Evolutionary conservation across 2,329 filamentous ascomycete genomes (phyloP), one percentile per base, ranked within the genome.

Genomic region (Fusarium verticillioides): DNA sequence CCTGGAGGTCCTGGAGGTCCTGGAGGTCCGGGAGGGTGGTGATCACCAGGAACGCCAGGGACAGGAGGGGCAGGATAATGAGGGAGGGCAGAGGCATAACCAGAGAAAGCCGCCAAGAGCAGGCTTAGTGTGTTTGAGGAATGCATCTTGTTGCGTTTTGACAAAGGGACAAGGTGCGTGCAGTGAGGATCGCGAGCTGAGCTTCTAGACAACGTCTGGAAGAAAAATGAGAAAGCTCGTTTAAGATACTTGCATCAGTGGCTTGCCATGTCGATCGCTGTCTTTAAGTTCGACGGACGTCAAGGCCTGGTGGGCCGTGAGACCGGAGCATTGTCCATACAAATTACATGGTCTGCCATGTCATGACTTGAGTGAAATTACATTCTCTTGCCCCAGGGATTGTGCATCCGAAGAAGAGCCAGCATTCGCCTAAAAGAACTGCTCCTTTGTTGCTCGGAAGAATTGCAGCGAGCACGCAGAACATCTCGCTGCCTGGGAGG

Each of bases 81-180:
- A 5, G 69, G 44, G 11, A 60, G 42, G 34, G 43, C 44, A n/a
- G 56, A 58, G 19, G 71, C 52, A 26, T 71, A 19, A 43, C 63
- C 60, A 36, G 74, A 42, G 16, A 73, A 56, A 23, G 63, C 46
- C 42, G 69, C 66, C 47, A 76, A 46, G 46, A 76, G 42, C 26
- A 75, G 44, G 40, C 53, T 75, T 54, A 69, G 53, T 36, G 53
- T 60, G 60, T 65, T 61, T 30, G 63, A 52, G n/a, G 49, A 66
- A 58, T 56, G 46, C 74, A 76, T 76, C 46, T 62, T 50, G 50
- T 23, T 13, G 23, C 39, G 30, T 46, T n/a, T 26, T 60, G 44
- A 28, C 32, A 49, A 32, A 30, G 60, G 34, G 50, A 44, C 40
- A 46, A 50, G 52, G 49, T 30, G 43, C 36, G 49, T 30, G 47